Conservation (phyloP, 805 yeast species). For the Candida xiaguanensis region DNA sequence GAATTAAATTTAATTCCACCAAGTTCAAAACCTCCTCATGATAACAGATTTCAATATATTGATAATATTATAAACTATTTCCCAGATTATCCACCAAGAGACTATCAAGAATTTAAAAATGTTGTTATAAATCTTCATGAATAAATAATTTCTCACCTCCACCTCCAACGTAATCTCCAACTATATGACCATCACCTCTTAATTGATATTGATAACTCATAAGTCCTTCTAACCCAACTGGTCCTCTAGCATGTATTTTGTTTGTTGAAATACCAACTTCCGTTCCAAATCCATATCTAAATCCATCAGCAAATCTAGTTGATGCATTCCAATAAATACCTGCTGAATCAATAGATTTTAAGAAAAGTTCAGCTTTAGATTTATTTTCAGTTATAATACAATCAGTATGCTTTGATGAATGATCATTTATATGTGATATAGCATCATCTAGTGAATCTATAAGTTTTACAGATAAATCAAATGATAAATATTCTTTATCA, state of each 20-base stretch:
- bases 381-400: conserved; percentile 79
- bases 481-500: conserved; percentile 75
- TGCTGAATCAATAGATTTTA: conserved; percentile 87
- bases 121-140: conserved; percentile 52
- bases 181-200: conserved; percentile 90
- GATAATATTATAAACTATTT: conserved; percentile 43
- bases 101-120: conserved; percentile 11
- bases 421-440: conserved; percentile 79
- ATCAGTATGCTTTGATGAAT: conserved; percentile 96
- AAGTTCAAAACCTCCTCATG: conserved; percentile 9
- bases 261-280: conserved; percentile 98
- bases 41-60: conserved; percentile 21
- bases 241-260: conserved; percentile 97
- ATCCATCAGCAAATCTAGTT: conserved; percentile 97
- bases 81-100: conserved; percentile 48
- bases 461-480: conserved; percentile 73
- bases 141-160: conserved; percentile 80
- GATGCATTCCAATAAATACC: conserved; percentile 98
- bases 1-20: conserved; percentile 29
- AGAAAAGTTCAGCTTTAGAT: conserved; percentile 66
- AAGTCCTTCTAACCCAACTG: conserved; percentile 95
- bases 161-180: conserved; percentile 86
- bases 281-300: conserved; percentile 97
- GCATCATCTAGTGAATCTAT: conserved; percentile 65
- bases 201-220: conserved; percentile 94